These are phyloP conservation scores for Lenzites betulinus DNA, from an alignment of 768 basidiomycete genomes.

Conservation along the genomic window DNA sequence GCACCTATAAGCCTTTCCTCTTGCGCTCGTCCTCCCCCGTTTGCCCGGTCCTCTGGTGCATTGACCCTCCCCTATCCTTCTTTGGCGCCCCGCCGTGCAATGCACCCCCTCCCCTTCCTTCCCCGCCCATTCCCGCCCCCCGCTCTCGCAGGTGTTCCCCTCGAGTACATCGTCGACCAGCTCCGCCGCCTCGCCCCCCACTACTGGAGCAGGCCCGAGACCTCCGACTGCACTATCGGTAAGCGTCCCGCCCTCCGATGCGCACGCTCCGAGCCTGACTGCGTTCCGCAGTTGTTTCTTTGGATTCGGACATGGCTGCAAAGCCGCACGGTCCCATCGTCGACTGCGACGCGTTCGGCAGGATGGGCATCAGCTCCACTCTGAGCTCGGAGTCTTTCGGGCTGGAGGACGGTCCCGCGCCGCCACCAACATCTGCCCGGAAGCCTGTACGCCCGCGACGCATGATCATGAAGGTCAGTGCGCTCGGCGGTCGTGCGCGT, in stretches of 20 bases:
- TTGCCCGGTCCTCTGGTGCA: constrained; percentile 23
- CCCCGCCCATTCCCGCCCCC: constrained; percentile 67
- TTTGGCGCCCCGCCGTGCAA: constrained; percentile 27
- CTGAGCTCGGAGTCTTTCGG: constrained; percentile 15
- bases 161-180: constrained; percentile 72
- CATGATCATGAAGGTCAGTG: constrained; percentile 62
- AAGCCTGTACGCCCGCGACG: constrained; percentile 32
- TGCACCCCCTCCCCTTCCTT: constrained; percentile 42
- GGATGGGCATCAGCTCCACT: constrained; percentile 18
- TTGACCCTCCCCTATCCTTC: constrained; percentile 16
- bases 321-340: constrained; percentile 20
- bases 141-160: constrained; percentile 61
- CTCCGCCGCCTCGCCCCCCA: constrained; percentile 64
- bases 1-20: constrained; percentile 23
- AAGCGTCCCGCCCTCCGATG: constrained; percentile 16
- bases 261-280: constrained; percentile 1
- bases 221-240: constrained; percentile 81
- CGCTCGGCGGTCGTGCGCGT: background rate
- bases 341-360: constrained; percentile 18
- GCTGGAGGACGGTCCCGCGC: constrained; percentile 5
- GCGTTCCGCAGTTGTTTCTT: constrained; percentile 27
- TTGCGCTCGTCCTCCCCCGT: constrained; percentile 7
- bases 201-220: constrained; percentile 77
- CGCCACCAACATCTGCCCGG: constrained; percentile 40
- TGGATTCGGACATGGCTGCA: constrained; percentile 22